These are phyloP conservation scores for Paraconiothyrium brasiliense DNA, from an alignment of 2,329 filamentous ascomycete species.

Conservation along the genomic window DNA sequence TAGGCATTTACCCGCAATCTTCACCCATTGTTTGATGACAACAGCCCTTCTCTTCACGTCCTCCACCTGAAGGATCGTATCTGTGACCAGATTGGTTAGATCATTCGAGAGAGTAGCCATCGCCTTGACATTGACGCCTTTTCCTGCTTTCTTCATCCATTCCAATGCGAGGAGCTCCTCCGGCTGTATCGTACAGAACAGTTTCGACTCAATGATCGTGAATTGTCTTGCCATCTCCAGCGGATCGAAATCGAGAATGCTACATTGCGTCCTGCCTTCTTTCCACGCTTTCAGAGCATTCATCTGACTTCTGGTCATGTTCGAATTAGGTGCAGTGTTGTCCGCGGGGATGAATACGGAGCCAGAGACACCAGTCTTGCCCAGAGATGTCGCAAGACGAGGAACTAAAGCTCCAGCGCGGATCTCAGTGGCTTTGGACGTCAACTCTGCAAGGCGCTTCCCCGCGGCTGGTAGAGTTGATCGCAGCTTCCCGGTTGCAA, in stretches of 20 bases:
- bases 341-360: slow-evolving; percentile 76
- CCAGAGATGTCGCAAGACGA: slow-evolving; percentile 83
- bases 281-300: slow-evolving; percentile 78
- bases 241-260: slow-evolving; percentile 89
- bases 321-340: slow-evolving; percentile 73
- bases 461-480: slow-evolving; percentile 78
- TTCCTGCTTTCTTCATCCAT: slow-evolving; percentile 89
- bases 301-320: slow-evolving; percentile 79
- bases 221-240: slow-evolving; percentile 91
- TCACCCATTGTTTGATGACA: slow-evolving; percentile 98
- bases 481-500: slow-evolving; percentile 78
- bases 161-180: slow-evolving; percentile 91
- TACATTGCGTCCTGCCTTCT: slow-evolving; percentile 72
- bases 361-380: slow-evolving; percentile 82
- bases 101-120: slow-evolving; percentile 95
- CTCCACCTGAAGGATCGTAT: slow-evolving; percentile 87
- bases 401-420: slow-evolving; percentile 79
- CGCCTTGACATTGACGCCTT: slow-evolving; percentile 88
- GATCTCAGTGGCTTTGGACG: slow-evolving; percentile 77
- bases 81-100: slow-evolving; percentile 88
- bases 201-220: slow-evolving; percentile 87
- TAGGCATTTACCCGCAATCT: slow-evolving; percentile 85
- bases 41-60: slow-evolving; percentile 91
- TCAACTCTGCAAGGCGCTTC: slow-evolving; percentile 80
- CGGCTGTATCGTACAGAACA: slow-evolving; percentile 91